phyloP scores from a whole-genome alignment of 179 eudicot genomes.

The Gypsophila paniculata region DNA sequence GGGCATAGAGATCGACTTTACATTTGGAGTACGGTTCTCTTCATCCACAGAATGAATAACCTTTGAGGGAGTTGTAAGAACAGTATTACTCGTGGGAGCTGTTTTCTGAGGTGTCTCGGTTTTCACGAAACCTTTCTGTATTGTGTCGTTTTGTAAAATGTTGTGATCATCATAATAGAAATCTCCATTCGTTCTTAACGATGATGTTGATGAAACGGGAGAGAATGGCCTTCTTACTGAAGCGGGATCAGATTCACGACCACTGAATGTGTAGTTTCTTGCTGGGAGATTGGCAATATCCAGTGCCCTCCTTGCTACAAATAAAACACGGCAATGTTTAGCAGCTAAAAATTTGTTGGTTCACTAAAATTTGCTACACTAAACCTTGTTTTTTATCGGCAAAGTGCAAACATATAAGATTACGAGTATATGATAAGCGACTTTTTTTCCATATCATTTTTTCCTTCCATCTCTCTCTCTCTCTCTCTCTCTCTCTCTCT shows the following conservation, averaged over 20 bases:
- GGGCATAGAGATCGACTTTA: conserved; percentile 40
- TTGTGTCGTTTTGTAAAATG: conserved; percentile 39
- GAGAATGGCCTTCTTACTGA: conserved; percentile 70
- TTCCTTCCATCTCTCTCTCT: too few relatives aligned
- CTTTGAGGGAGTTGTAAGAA: conserved; percentile 55
- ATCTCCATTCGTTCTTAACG: conserved; percentile 51
- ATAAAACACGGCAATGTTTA: conserved; percentile 7
- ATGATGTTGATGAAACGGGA: conserved; percentile 66
- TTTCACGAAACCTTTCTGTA: conserved; percentile 36
- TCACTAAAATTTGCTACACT: not conserved
- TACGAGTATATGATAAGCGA: too few relatives aligned
- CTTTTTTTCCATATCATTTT: too few relatives aligned
- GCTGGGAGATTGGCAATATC: conserved; percentile 41
- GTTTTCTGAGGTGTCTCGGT: conserved; percentile 28
- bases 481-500: too few relatives aligned
- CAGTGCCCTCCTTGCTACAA: conserved; percentile 52
- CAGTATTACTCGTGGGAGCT: conserved; percentile 23
- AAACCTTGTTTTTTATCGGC: not conserved
- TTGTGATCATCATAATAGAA: conserved; percentile 50
- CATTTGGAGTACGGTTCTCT: conserved; percentile 65
- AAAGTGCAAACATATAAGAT: not conserved
- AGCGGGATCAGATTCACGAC: conserved; percentile 52
- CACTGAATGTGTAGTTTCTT: conserved; percentile 37
- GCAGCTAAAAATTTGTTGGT: not conserved
- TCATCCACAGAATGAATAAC: conserved; percentile 39